These are phyloP conservation scores for Austroboletus rostrupii DNA, from an alignment of 1,284 basidiomycete genomes.

Conservation along the genomic window DNA sequence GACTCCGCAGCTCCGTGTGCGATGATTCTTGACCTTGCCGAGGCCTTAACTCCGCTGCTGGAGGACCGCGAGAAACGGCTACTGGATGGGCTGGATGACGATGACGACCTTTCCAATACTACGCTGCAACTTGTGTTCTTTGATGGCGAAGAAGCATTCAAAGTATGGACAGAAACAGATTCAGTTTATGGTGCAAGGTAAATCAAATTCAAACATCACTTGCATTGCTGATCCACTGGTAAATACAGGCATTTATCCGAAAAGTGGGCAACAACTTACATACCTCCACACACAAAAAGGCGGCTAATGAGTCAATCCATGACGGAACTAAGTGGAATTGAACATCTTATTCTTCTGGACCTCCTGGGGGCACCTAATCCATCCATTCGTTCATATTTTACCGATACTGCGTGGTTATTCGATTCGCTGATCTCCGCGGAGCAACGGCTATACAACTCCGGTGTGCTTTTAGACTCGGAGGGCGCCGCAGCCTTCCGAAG, in stretches of 20 bases:
- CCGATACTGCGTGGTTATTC: conserved; percentile 91
- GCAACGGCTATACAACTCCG: conserved; percentile 55
- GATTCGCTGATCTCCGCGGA: conserved; percentile 71
- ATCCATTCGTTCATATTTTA: conserved; percentile 71
- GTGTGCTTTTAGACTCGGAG: conserved; percentile 43
- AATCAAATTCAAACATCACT: background rate
- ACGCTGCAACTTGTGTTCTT: conserved; percentile 96
- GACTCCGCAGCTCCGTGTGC: conserved; percentile 97
- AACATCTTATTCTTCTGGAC: conserved; percentile 89
- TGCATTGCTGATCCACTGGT: conserved; percentile 3
- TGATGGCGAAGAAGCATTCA: conserved; percentile 97
- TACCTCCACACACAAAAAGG: conserved; percentile 57
- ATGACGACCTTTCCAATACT: conserved; percentile 74
- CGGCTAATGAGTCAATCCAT: conserved; percentile 49
- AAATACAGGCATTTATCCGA: conserved; percentile 73
- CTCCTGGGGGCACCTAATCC: conserved; percentile 77
- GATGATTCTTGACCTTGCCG: conserved; percentile 87
- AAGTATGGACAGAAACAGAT: conserved; percentile 85
- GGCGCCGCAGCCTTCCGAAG: conserved; percentile 46
- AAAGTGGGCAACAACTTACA: conserved; percentile 73
- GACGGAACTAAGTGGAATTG: conserved; percentile 75
- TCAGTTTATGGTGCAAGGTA: conserved; percentile 93
- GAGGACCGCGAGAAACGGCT: conserved; percentile 57
- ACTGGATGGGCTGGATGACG: conserved; percentile 57
- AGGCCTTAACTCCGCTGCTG: conserved; percentile 70